These are phyloP conservation scores for Odonthalia washingtoniensis DNA, from an alignment of 31 red algal genomes.

Conservation along the genomic window DNA sequence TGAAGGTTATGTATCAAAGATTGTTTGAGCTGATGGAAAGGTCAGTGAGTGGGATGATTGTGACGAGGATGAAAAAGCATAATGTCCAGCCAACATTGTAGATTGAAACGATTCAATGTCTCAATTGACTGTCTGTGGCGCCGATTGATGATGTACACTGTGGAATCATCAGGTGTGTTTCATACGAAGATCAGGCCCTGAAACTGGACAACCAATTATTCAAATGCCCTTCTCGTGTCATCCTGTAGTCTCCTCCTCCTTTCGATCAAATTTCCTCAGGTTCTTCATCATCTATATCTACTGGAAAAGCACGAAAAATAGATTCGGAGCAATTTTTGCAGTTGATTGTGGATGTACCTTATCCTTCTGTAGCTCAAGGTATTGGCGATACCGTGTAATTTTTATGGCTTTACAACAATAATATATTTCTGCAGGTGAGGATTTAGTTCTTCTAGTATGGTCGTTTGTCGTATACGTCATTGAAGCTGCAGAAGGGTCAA, in stretches of 20 bases:
- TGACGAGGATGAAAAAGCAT: not conserved
- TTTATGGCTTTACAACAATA: constrained; percentile 89
- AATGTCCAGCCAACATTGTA: not conserved
- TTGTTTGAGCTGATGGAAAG: constrained; percentile 72
- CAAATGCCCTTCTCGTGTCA: constrained; percentile 87
- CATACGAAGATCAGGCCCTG: constrained; percentile 81
- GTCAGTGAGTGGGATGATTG: not conserved
- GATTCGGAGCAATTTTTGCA: constrained; percentile 81
- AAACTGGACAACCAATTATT: constrained; percentile 97
- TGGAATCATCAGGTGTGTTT: too few species aligned
- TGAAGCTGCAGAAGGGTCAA: constrained; percentile 77
- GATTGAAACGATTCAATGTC: constrained; percentile 22
- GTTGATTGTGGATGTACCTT: constrained; percentile 75
- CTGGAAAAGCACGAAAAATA: constrained; percentile 8
- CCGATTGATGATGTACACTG: too few species aligned
- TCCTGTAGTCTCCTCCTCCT: constrained; percentile 90
- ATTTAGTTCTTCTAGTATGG: constrained; percentile 85
- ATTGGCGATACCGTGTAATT: constrained; percentile 85
- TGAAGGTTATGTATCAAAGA: constrained; percentile 84
- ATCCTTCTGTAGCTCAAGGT: constrained; percentile 49
- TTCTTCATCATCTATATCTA: not conserved
- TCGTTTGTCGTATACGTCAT: constrained; percentile 76
- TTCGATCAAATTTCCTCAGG: not conserved
- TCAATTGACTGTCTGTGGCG: constrained; percentile 36
- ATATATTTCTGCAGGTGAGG: constrained; percentile 84